Evolutionary conservation across 257 asterid species (phyloP).

Genomic region (Cinchona pubescens): DNA sequence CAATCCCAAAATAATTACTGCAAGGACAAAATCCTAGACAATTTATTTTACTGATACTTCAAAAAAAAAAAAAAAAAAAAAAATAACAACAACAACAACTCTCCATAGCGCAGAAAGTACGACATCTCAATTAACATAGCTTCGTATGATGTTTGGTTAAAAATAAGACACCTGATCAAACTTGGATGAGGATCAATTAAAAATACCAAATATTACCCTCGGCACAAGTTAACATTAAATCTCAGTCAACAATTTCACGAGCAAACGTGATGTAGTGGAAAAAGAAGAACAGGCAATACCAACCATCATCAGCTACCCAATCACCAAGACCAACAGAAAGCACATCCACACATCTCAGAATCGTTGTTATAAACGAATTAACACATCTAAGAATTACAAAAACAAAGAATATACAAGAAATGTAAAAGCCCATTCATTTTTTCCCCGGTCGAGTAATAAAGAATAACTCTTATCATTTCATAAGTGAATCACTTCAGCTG

Average conservation of each 20-base stretch:
- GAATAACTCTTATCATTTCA: conserved; percentile 1
- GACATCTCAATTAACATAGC: too few relatives aligned
- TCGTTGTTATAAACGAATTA: neutral
- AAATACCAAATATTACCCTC: neutral
- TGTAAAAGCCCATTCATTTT: neutral
- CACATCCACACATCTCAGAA: neutral
- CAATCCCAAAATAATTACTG: conserved; percentile 17
- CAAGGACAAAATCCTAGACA: neutral
- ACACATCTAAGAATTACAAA: neutral
- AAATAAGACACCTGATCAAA: neutral
- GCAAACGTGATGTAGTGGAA: neutral
- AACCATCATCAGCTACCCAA: neutral
- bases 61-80: neutral
- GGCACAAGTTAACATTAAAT: neutral
- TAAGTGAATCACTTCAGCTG: conserved; percentile 1
- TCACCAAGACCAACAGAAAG: conserved; percentile 1
- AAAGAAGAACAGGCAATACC: neutral
- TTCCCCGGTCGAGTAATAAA: neutral
- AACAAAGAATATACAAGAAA: neutral
- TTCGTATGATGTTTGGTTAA: too few relatives aligned
- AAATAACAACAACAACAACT: too few relatives aligned
- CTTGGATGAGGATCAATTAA: neutral
- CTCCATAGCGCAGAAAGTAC: too few relatives aligned
- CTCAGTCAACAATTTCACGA: neutral
- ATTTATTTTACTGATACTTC: conserved; percentile 6